Base-by-base conservation (phyloP, 805 yeast species). In the Candida awuae region DNA sequence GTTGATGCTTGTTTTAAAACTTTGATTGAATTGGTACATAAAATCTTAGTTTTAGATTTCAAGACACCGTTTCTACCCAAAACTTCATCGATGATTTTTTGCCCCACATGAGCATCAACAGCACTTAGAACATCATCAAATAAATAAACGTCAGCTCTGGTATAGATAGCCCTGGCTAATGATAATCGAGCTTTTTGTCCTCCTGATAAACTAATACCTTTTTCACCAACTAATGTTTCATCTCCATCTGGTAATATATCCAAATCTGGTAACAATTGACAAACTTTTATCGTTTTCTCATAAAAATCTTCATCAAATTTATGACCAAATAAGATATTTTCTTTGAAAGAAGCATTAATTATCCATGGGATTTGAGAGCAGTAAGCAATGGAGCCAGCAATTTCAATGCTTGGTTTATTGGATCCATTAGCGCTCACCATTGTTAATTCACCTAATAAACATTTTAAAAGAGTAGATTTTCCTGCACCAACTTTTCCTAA, bases 141-240 rank as follows among this genome's bases (percentile, higher is more conserved):
- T 28, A 90, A 63, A 56, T 85, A 87, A 23, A 90, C 76, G 54
- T 92, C 97, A 3, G 97, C 94, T 46, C 97, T 72, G 10, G 95
- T 75, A 55, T 92, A 90, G 8, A 92, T 95, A 9, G 98, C 97
- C 56, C 98, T 75, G 0, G 98, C 98, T 38, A 90, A 71, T 2
- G 95, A 79, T 25, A 92, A 70, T 57, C 98, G 77, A 0, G 98
- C 97, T 68, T 92, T 92, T 61, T 92, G 97, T 34, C 98, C 98
- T 36, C 98, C 98, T 29, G 95, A 84, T 34, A 90, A 68, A 10
- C 97, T 85, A 37, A 90, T 88, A 46, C 98, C 98, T 58, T 90
- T 86, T 63, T 90, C 98, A 45, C 98, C 98, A 44, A 90, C 97
- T 49, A 83, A 74, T 4, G 98, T 92, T 39, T 70, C 71, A 57